These are phyloP conservation scores for Thermomyces lanuginosus DNA, from an alignment of 2,329 filamentous ascomycete genomes.

Conservation along the genomic window DNA sequence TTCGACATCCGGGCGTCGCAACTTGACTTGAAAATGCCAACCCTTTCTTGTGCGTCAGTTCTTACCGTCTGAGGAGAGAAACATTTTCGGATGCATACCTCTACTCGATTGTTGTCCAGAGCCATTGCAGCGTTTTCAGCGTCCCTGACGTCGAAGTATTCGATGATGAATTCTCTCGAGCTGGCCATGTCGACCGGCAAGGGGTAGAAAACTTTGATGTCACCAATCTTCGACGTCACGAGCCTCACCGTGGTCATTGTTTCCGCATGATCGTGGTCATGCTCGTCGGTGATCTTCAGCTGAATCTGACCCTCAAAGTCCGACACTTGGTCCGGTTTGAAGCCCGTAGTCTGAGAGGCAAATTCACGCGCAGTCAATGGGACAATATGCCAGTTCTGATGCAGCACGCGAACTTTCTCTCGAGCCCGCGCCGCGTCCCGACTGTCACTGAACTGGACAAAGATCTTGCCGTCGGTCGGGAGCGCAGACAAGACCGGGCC, in stretches of 20 bases:
- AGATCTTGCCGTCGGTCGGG: constrained; percentile 28
- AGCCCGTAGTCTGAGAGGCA: constrained; percentile 20
- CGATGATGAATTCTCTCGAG: constrained; percentile 21
- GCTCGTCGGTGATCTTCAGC: constrained; percentile 32
- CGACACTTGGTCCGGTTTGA: constrained; percentile 15
- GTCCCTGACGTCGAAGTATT: constrained; percentile 24
- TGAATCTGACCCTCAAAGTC: constrained; percentile 41
- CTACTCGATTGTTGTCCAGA: constrained; percentile 20
- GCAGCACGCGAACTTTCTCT: constrained; percentile 29
- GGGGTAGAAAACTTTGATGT: constrained; percentile 20
- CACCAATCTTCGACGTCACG: constrained; percentile 19
- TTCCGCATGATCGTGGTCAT: constrained; percentile 7
- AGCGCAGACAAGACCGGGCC: constrained; percentile 23
- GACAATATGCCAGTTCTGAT: constrained; percentile 32
- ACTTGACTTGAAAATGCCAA: too few species aligned
- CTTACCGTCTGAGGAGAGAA: constrained; percentile 1
- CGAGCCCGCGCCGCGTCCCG: constrained; percentile 40
- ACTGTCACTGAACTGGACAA: constrained; percentile 44
- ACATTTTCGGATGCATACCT: constrained; percentile 13
- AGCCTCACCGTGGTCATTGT: too few species aligned
- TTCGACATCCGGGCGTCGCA: constrained; percentile 17
- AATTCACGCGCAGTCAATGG: constrained; percentile 33
- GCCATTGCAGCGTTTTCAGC: constrained; percentile 20
- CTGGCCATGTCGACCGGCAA: constrained; percentile 14
- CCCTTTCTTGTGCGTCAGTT: too few species aligned